Evolutionary conservation across 2,329 filamentous ascomycete species (phyloP), one percentile per base, ranked within the genome.

Genomic region (Parastagonospora nodorum): DNA sequence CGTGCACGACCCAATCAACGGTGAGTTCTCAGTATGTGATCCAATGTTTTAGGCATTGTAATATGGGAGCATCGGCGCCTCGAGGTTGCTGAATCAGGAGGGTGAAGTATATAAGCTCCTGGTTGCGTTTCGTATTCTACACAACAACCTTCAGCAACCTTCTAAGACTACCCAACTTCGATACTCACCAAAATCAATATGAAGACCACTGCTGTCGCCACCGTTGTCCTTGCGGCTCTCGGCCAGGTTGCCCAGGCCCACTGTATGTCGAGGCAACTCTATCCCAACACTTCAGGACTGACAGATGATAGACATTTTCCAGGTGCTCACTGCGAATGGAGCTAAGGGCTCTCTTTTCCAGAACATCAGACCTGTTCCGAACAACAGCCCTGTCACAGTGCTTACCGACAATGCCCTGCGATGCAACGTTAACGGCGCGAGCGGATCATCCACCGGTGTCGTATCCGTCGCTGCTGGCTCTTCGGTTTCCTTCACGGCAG

Each of bases 301-400:
- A 66, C 33, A 40, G 1, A 7, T 15, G 12, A 5, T 44, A 74
- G 71, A 75, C 55, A 73, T 73, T 40, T 75, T 74, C 65, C 61
- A 74, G 42, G 61, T 56, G 55, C 60, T 75, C 6, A 73, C 65
- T n/a, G 67, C 70, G 27, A 73, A 73, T 51, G 69, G 69, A 30
- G 53, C 48, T 9, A 69, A 73, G 52, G 71, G 70, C 32, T 64
- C 53, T 14, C 56, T 61, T 9, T 73, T 69, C 48, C 69, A 74
- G 50, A 71, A 73, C 54, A 62, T 75, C 40, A 60, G 72, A n/a
- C 63, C 53, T 12, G 73, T 74, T 47, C 69, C 71, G 4, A 74
- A 74, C 60, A 73, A 75, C 60, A 69, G 64, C 9, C 72, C 72
- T 5, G 71, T 75, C 16, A 73, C 65, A 10, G 61, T 55, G 7